Evolutionary conservation across 371 early-diverging fungal genomes (phyloP), one percentile per base, ranked within the genome.

Genomic region (Saksenaea oblongispora): DNA sequence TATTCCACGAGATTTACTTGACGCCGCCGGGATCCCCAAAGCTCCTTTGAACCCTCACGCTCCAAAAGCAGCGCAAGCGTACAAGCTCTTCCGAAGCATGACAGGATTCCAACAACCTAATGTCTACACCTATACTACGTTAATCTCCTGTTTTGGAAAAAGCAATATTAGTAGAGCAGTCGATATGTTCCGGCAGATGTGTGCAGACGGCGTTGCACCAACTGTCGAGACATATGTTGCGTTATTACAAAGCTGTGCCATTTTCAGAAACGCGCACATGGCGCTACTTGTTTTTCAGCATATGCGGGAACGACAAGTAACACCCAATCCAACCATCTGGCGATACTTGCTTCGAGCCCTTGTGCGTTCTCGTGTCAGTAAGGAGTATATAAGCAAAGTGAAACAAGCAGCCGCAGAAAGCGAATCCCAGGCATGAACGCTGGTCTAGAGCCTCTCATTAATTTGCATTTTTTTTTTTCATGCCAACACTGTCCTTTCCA

Each of bases 61-160:
- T 37, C 68, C 68, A 24, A 39, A 28, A 22, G 66, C 76, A 5
- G 63, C 70, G 14, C 70, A 72, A 51, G 72, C 80, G 18, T 67
- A 73, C 24, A 36, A 62, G 17, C 53, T 79, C 9, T 79, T 79
- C 58, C 67, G 66, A 42, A 64, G 71, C 26, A 39, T 79, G 66
- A 79, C 77, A n/a, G 75, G 73, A 9, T 76, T 67, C 58, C 65
- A 72, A 34, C 53, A 73, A 22, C 81, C 81, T 13, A 73, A 81
- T 53, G 73, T 66, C 14, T 81, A 76, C 63, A 81, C 70, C 15
- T 81, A 81, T 71, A 76, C 78, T 62, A 76, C 78, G 9, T 66
- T 81, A 28, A 81, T 81, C 54, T 66, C 81, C 39, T 78, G 78
- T 24, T 78, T 78, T 73, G 74, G 78, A 39, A 81, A 76, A 53